Percentiles rank a stretch among this genome's conserved stretches.
Evolutionary conservation across 352 stramenopile genomes (phyloP).

Genomic region (Phytophthora aleatoria): DNA sequence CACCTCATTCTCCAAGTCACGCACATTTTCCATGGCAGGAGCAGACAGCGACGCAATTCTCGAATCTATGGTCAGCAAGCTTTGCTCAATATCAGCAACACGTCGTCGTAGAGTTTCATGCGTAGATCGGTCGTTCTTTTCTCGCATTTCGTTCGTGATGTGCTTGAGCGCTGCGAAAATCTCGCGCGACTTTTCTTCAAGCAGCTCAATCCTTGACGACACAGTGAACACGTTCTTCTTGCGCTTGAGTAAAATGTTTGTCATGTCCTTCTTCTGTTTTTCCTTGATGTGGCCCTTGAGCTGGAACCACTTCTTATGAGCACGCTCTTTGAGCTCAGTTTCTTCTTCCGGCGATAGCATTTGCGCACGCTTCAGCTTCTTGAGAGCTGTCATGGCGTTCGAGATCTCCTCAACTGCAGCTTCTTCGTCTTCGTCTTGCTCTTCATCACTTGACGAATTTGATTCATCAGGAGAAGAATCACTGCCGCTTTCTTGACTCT

Average conservation of each 20-base stretch:
- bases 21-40: constrained; percentile 50
- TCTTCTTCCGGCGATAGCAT: constrained; percentile 66
- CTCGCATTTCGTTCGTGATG: constrained; percentile 56
- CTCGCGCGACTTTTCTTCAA: constrained; percentile 76
- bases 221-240: constrained; percentile 86
- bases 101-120: constrained; percentile 59
- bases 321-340: constrained; percentile 62
- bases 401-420: constrained; percentile 47
- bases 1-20: constrained; percentile 48
- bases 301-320: constrained; percentile 74
- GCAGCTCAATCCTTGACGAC: constrained; percentile 69
- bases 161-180: constrained; percentile 71
- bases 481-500: constrained; percentile 16
- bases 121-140: constrained; percentile 48
- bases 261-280: constrained; percentile 77
- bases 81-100: constrained; percentile 56
- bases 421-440: constrained; percentile 23
- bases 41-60: constrained; percentile 41
- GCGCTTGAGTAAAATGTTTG: constrained; percentile 76
- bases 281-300: constrained; percentile 76
- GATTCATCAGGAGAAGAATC: constrained; percentile 15
- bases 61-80: constrained; percentile 52
- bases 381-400: constrained; percentile 61
- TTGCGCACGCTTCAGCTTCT: constrained; percentile 69
- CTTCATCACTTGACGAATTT: constrained; percentile 14